Conservation (phyloP, 2,329 filamentous ascomycete genomes). For the Penicillium palitans region DNA sequence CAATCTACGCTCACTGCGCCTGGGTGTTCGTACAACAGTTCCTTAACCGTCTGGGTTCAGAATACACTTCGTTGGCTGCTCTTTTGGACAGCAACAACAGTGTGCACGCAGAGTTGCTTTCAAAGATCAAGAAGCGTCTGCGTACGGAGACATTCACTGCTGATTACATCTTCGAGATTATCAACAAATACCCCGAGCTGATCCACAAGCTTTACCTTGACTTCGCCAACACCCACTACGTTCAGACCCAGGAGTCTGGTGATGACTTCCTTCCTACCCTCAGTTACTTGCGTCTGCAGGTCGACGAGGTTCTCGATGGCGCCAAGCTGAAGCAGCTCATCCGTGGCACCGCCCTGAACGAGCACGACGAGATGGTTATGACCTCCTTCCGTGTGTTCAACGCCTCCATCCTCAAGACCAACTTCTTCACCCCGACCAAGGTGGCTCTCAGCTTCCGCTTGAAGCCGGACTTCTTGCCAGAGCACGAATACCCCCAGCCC, state of each 20-base stretch:
- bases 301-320: conserved; percentile 75
- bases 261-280: conserved; percentile 71
- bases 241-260: conserved; percentile 60
- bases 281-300: conserved; percentile 65
- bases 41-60: conserved; percentile 87
- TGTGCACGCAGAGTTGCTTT: conserved; percentile 79
- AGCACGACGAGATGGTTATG: conserved; percentile 98
- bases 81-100: conserved; percentile 80
- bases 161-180: conserved; percentile 97
- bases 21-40: conserved; percentile 99
- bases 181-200: conserved; percentile 82
- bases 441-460: conserved; percentile 95
- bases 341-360: conserved; percentile 76
- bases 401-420: conserved; percentile 89
- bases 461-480: conserved; percentile 75
- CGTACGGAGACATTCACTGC: conserved; percentile 97
- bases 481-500: conserved; percentile 87
- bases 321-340: conserved; percentile 73
- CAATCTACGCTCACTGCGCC: conserved; percentile 93
- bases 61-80: conserved; percentile 83
- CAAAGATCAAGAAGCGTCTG: conserved; percentile 92
- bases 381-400: conserved; percentile 96
- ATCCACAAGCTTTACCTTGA: conserved; percentile 86
- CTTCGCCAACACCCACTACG: conserved; percentile 84
- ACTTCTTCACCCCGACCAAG: conserved; percentile 97